phyloP scores from a whole-genome alignment of 2,329 filamentous ascomycete genomes.

The Atkinsonella hypoxylon region DNA sequence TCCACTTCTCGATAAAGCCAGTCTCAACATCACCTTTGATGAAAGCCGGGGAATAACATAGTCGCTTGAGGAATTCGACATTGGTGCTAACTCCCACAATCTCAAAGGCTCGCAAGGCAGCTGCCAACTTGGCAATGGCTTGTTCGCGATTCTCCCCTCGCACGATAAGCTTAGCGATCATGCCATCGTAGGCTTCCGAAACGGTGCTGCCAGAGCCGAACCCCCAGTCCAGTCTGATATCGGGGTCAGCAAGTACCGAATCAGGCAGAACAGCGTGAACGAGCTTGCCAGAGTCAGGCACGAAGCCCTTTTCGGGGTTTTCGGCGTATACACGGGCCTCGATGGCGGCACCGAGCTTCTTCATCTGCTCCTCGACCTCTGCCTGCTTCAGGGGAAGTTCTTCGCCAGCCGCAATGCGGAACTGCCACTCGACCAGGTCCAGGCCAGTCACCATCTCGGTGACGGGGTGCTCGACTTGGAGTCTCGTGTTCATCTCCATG shows the following conservation, averaged over 20 bases:
- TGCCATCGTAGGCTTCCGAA: slow-evolving; percentile 91
- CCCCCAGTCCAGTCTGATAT: slow-evolving; percentile 84
- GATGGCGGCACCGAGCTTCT: slow-evolving; percentile 70
- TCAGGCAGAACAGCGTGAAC: slow-evolving; percentile 69
- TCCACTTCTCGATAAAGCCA: slow-evolving; percentile 87
- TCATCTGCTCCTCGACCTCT: slow-evolving; percentile 64
- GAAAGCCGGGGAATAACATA: slow-evolving; percentile 74
- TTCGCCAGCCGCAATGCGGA: slow-evolving; percentile 56
- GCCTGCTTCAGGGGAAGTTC: slow-evolving; percentile 42
- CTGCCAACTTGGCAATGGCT: slow-evolving; percentile 69
- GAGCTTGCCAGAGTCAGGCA: slow-evolving; percentile 83
- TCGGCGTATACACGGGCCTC: slow-evolving; percentile 96
- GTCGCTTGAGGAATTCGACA: slow-evolving; percentile 86
- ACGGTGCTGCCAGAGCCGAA: slow-evolving; percentile 87
- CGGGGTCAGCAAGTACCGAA: slow-evolving; percentile 45
- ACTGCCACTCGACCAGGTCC: slow-evolving; percentile 89
- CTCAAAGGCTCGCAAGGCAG: slow-evolving; percentile 79
- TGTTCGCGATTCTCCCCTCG: slow-evolving; percentile 66
- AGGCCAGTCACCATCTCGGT: slow-evolving; percentile 59
- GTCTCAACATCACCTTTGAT: slow-evolving; percentile 84
- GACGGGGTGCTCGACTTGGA: slow-evolving; percentile 96
- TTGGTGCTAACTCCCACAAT: slow-evolving; percentile 90
- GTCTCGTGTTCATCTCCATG: slow-evolving; percentile 73
- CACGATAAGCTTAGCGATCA: slow-evolving; percentile 97
- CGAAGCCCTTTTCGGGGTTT: slow-evolving; percentile 81